A percentile compares a stretch with the other conserved stretches of the same genome.
Conservation (phyloP, 768 basidiomycete genomes). For the Suillus weaverae region DNA sequence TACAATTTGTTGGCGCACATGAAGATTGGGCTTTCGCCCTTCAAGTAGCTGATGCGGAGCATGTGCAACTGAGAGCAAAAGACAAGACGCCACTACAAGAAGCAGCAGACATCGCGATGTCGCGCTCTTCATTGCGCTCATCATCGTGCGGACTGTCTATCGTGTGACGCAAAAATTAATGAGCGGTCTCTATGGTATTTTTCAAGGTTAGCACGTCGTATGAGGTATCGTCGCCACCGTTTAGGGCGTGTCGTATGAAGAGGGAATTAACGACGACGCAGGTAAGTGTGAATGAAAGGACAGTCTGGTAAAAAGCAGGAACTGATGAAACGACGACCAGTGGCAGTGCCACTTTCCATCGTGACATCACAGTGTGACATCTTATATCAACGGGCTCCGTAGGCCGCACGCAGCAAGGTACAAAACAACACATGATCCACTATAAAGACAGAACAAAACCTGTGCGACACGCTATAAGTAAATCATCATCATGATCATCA, state of each 20-base stretch:
- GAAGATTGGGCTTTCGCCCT: slow-evolving; percentile 11
- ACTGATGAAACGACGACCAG: slow-evolving; percentile 10
- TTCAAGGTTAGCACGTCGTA: slow-evolving; percentile 20
- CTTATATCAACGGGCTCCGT: background rate
- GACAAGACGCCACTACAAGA: slow-evolving; percentile 28
- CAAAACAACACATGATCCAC: background rate
- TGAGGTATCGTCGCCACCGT: slow-evolving; percentile 11
- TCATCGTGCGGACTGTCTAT: slow-evolving; percentile 10
- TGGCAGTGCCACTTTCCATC: slow-evolving; percentile 20
- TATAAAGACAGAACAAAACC: background rate
- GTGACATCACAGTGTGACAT: slow-evolving; percentile 17
- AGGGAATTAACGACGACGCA: slow-evolving; percentile 1
- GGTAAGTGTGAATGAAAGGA: slow-evolving; percentile 8
- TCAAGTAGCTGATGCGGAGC: slow-evolving; percentile 24
- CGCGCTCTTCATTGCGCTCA: slow-evolving; percentile 25
- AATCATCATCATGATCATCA: background rate
- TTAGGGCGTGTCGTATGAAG: background rate
- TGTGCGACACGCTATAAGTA: background rate
- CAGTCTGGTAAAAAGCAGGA: slow-evolving; percentile 12
- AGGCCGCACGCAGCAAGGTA: background rate
- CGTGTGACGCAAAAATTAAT: slow-evolving; percentile 14
- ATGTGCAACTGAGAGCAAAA: slow-evolving; percentile 25
- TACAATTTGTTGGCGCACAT: slow-evolving; percentile 17
- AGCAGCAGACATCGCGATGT: slow-evolving; percentile 23
- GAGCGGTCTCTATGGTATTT: slow-evolving; percentile 26